phyloP scores from a whole-genome alignment of 768 basidiomycete species.

The Amanita molliuscula region DNA sequence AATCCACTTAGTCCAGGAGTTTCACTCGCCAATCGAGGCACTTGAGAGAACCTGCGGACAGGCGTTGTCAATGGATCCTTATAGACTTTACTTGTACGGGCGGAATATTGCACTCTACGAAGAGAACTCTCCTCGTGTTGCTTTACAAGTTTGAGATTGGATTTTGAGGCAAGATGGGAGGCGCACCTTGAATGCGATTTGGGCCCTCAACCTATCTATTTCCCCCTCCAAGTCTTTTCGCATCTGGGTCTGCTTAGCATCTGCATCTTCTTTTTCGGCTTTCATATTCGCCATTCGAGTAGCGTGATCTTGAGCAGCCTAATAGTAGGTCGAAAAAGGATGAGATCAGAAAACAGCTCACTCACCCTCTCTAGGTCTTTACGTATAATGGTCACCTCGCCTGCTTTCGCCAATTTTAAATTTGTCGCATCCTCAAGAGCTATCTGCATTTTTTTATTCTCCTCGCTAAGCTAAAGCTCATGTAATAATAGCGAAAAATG shows the following conservation, averaged over 20 bases:
- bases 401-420: conserved; percentile 48
- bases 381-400: conserved; percentile 60
- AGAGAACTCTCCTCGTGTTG: conserved; percentile 58
- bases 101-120: conserved; percentile 37
- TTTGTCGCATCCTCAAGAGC: conserved; percentile 38
- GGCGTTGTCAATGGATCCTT: conserved; percentile 16
- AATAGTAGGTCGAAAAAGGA: conserved; percentile 6
- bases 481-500: neutral
- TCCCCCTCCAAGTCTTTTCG: conserved; percentile 59
- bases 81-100: conserved; percentile 28
- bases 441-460: conserved; percentile 35
- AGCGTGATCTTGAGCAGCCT: conserved; percentile 53
- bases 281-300: conserved; percentile 46
- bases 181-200: conserved; percentile 55
- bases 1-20: neutral
- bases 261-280: conserved; percentile 49
- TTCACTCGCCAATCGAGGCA: neutral
- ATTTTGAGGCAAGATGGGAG: conserved; percentile 1
- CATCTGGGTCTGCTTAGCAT: conserved; percentile 40
- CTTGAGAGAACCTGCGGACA: conserved; percentile 15
- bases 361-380: conserved; percentile 59
- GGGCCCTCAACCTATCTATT: conserved; percentile 59
- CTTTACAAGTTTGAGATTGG: conserved; percentile 21
- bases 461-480: conserved; percentile 33
- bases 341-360: neutral